Conservation (phyloP, 371 early-diverging fungal species). For the Syncephalastrum racemosum region DNA sequence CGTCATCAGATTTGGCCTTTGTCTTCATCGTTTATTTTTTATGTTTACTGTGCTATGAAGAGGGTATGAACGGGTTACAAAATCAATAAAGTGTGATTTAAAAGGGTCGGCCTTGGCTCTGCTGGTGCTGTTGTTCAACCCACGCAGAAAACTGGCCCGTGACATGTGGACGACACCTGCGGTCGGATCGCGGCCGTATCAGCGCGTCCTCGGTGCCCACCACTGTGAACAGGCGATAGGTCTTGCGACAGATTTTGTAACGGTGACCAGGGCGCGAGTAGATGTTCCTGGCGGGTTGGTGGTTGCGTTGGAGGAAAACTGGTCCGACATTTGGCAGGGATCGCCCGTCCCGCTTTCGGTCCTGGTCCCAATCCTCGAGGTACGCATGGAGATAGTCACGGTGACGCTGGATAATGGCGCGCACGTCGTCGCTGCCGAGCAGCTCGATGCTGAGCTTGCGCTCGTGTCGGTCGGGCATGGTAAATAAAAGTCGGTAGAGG, state of each 20-base stretch:
- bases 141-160: too few relatives aligned
- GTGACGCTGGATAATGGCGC: not conserved
- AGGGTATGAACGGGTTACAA: too few relatives aligned
- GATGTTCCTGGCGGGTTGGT: not conserved
- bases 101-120: too few relatives aligned
- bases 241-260: slow-evolving; percentile 44
- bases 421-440: slow-evolving; percentile 5
- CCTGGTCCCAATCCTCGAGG: not conserved
- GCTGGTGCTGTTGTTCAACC: too few relatives aligned
- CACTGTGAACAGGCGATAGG: slow-evolving; percentile 47
- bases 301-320: slow-evolving; percentile 1
- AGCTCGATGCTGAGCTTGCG: slow-evolving; percentile 5
- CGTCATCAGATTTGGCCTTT: too few relatives aligned
- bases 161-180: too few relatives aligned
- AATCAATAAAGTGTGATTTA: too few relatives aligned
- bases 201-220: slow-evolving; percentile 38
- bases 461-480: slow-evolving; percentile 48
- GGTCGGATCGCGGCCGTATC: too few relatives aligned
- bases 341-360: not conserved
- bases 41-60: too few relatives aligned
- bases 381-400: not conserved
- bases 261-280: slow-evolving; percentile 21
- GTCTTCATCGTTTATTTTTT: too few relatives aligned
- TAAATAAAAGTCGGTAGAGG: slow-evolving; percentile 62
- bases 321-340: not conserved